Conservation (phyloP, 1,284 basidiomycete genomes). For the Trametes versicolor region DNA sequence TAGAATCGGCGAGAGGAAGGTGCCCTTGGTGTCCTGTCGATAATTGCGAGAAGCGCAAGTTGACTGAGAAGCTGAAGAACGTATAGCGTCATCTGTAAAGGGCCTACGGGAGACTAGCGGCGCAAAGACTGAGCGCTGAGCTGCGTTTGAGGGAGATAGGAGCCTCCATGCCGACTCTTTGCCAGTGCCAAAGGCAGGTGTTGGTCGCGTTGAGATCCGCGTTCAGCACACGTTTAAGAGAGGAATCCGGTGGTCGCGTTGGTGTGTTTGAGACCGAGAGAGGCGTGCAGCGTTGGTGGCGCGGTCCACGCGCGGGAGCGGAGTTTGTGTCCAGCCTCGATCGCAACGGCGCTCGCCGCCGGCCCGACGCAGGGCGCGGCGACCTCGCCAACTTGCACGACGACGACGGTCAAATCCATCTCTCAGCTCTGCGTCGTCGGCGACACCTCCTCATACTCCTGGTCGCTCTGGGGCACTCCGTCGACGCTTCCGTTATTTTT, state of each 20-base stretch:
- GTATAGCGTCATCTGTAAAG: too few species aligned
- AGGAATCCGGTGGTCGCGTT: background rate
- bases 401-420: background rate
- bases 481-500: background rate
- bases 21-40: too few species aligned
- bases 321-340: slow-evolving; percentile 16
- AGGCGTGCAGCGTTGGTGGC: background rate
- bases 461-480: background rate
- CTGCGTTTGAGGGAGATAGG: too few species aligned
- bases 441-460: background rate
- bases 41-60: too few species aligned
- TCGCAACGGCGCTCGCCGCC: slow-evolving; percentile 10
- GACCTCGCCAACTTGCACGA: slow-evolving; percentile 10
- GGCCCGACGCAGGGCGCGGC: slow-evolving; percentile 8
- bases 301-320: slow-evolving; percentile 9
- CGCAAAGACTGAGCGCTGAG: too few species aligned
- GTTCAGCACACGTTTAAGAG: too few species aligned
- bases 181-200: too few species aligned
- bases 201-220: too few species aligned
- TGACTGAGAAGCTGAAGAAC: too few species aligned
- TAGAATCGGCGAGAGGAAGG: too few species aligned
- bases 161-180: too few species aligned
- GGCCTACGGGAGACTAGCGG: too few species aligned
- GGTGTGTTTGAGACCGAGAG: background rate
- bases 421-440: background rate